Conservation (phyloP, 176 grass and related monocot genomes). For the Oryza australiensis region DNA sequence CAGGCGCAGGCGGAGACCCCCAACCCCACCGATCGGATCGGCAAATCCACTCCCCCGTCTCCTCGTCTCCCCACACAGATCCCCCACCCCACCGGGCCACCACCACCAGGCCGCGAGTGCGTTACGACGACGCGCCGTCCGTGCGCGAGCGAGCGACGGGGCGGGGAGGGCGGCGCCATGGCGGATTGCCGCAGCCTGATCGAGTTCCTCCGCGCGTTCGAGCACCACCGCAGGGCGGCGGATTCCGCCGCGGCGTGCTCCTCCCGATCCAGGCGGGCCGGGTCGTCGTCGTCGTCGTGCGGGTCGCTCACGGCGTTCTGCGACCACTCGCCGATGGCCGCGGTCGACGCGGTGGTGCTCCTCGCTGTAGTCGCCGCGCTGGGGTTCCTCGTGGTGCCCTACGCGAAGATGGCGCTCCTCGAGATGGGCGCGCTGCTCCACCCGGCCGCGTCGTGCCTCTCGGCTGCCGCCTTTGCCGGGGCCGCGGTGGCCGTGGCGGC, state of each 20-base stretch:
- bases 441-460: conserved; percentile 47
- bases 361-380: conserved; percentile 66
- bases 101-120: neutral
- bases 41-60: neutral
- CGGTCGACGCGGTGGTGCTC: conserved; percentile 67
- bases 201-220: conserved; percentile 96
- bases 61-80: conserved; percentile 19
- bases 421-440: conserved; percentile 50
- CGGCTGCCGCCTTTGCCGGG: conserved; percentile 53
- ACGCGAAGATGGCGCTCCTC: conserved; percentile 43
- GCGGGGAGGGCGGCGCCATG: conserved; percentile 33
- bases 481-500: conserved; percentile 40
- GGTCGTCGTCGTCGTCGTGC: conserved; percentile 21
- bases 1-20: neutral
- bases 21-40: conserved; percentile 53
- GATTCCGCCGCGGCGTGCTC: conserved; percentile 17
- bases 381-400: conserved; percentile 63
- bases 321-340: conserved; percentile 66
- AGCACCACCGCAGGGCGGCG: conserved; percentile 74
- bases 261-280: conserved; percentile 43
- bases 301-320: conserved; percentile 55
- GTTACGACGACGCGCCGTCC: neutral
- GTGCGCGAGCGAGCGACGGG: neutral
- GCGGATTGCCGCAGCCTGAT: conserved; percentile 96
- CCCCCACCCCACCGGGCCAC: conserved; percentile 36